Percentiles rank a stretch among this genome's conserved stretches.
Evolutionary conservation across 805 yeast genomes (phyloP).

Genomic region (Wickerhamiella kazuoi): DNA sequence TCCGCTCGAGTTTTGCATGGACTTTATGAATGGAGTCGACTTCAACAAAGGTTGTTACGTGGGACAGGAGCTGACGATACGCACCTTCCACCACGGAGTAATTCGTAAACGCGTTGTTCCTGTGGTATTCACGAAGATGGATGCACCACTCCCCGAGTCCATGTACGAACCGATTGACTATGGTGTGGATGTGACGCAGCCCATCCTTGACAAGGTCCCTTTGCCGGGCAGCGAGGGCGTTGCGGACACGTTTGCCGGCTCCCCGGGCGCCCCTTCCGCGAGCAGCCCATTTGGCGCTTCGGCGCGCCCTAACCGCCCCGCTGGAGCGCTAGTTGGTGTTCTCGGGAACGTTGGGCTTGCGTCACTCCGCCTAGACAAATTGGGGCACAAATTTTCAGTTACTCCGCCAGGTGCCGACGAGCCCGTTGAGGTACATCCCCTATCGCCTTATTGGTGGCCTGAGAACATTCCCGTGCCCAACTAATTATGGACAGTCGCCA

Average conservation of each 20-base stretch:
- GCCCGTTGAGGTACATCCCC: conserved; percentile 32
- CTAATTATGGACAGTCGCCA: not conserved
- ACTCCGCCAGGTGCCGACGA: conserved; percentile 1
- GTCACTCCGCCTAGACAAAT: conserved; percentile 29
- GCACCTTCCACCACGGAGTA: conserved; percentile 69
- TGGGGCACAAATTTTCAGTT: conserved; percentile 12
- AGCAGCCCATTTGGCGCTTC: conserved; percentile 11
- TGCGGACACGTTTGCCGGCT: conserved; percentile 4
- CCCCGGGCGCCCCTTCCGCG: not conserved
- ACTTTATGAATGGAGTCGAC: conserved; percentile 63
- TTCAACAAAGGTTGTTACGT: conserved; percentile 88
- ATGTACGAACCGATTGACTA: conserved; percentile 8
- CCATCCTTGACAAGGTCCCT: conserved; percentile 10
- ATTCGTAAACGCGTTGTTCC: conserved; percentile 76
- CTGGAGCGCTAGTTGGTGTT: conserved; percentile 43
- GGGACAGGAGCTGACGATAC: conserved; percentile 87
- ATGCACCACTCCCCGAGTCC: conserved; percentile 10
- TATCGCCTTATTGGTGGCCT: conserved; percentile 68
- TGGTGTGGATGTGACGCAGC: conserved; percentile 3
- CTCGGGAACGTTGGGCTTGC: conserved; percentile 52
- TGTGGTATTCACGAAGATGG: conserved; percentile 24
- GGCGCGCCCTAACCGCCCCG: conserved; percentile 22
- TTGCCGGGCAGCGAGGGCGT: conserved; percentile 7
- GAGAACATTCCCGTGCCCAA: conserved; percentile 7
- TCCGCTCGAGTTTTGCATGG: conserved; percentile 76